Base-by-base conservation (phyloP, 371 early-diverging fungal genomes). In the Haplosporangium sp. region DNA sequence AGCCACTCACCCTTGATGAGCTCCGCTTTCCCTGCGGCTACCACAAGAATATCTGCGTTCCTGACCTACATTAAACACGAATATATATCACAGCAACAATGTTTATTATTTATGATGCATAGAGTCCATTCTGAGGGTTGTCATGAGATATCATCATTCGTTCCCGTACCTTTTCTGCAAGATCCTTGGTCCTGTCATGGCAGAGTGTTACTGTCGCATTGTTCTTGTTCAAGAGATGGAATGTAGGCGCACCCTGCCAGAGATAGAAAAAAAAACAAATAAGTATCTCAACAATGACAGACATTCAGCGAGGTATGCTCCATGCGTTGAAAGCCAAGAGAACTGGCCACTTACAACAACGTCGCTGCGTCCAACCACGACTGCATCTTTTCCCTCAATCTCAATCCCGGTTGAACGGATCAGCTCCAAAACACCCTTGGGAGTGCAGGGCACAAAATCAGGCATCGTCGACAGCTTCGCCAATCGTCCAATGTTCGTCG, bases 171-270 rank as follows among this genome's bases (percentile, higher is more conserved):
- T 90, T 84, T 42, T 83, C 85, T 43, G 86, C 89, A 13, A 97
- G 81, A 73, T 94, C 87, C n/a, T 63, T 42, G 10, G 97, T 96
- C 64, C 81, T 86, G 46, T 94, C 93, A 83, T 98, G 98, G 82
- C 96, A 95, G 41, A 97, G 82, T 12, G 96, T 97, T 54, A 96
- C 96, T 1, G 98, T 97, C 13, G 95, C 95, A 74, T 97, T 85
- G 56, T 82, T 84, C 53, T 86, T 84, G 54, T 88, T 91, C 54
- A 98, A 86, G 67, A 98, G 82, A 58, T 90, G 90, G 52, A 94
- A 87, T n/a, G 95, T 88, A 1, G 98, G 98, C 46, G 94, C 85
- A 51, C 98, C 98, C 86, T 87, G 63, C 7, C 23, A 43, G 37
- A 48, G 16, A 52, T 53, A 36, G 7, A n/a, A 55, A 20, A 37